Evolutionary conservation across 116 monocot genomes (phyloP), one percentile per base, ranked within the genome.

Genomic region (Dioscorea cayenensis): DNA sequence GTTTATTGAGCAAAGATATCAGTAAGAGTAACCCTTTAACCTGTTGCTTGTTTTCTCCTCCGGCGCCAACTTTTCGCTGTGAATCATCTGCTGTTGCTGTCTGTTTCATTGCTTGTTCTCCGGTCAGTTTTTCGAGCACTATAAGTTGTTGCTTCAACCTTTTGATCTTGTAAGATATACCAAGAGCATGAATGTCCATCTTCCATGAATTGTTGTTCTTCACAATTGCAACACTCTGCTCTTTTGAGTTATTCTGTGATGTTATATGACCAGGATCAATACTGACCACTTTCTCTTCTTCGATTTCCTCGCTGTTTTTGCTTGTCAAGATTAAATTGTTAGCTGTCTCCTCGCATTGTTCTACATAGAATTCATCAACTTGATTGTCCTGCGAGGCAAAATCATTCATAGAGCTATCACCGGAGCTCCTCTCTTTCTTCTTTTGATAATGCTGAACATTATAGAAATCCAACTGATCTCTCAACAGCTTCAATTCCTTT

Each of bases 121-220:
- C 84, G 13, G 71, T 67, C 68, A 92, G 69, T 49, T 90, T 90
- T 64, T 92, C 90, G 0, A 90, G 84, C 43, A 86, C 79, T 7
- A 79, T 14, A 11, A 96, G 73, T 69, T 93, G 92, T 59, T 97
- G 96, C 36, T 83, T 88, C 69, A 92, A 76, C 73, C 96, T 82
- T 74, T 88, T 92, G 79, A 97, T 97, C 81, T 97, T 97, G 79
- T 88, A 90, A 27, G 90, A 88, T 37, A 97, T 78, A 50, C 87
- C 92, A 13, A 96, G 82, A 29, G 90, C 92, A 37, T 92, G 92
- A 52, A 96, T 82, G 36, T 96, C 92, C 82, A 83, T 85, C 84
- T 86, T 92, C 78, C 83, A 82, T 8, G 79, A 43, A 17, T 71
- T 63, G 49, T 74, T 77, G 38, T 49, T 35, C 32, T 32, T 32